Conservation (phyloP, 805 yeast genomes). For the Ogataea siamensis region DNA sequence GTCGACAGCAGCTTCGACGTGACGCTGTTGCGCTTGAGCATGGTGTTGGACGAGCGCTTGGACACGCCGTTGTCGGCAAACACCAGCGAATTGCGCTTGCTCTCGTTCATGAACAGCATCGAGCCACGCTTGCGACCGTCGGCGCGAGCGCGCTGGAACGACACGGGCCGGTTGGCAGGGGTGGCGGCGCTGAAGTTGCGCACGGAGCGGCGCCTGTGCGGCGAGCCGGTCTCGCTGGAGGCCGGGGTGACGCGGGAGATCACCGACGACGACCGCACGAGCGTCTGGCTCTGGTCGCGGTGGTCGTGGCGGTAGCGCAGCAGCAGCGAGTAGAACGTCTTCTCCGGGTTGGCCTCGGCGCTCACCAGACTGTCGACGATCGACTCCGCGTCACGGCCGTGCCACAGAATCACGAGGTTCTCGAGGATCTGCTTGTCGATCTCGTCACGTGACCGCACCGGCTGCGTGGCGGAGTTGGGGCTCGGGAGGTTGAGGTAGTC, state of each 20-base stretch:
- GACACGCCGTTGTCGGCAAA: slow-evolving; percentile 18
- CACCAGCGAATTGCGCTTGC: slow-evolving; percentile 31
- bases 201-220: slow-evolving; percentile 40
- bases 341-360: slow-evolving; percentile 34
- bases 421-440: slow-evolving; percentile 54
- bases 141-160: slow-evolving; percentile 30
- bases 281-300: slow-evolving; percentile 17
- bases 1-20: slow-evolving; percentile 69
- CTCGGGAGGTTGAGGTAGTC: slow-evolving; percentile 46
- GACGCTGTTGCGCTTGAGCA: slow-evolving; percentile 62
- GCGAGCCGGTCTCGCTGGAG: slow-evolving; percentile 26
- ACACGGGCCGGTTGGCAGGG: slow-evolving; percentile 46
- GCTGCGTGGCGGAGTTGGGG: slow-evolving; percentile 51
- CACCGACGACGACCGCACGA: slow-evolving; percentile 33
- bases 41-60: slow-evolving; percentile 23
- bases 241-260: slow-evolving; percentile 29
- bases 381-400: slow-evolving; percentile 44
- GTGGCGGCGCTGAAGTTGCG: slow-evolving; percentile 43
- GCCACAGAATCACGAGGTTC: slow-evolving; percentile 57
- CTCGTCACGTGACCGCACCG: slow-evolving; percentile 45
- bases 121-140: slow-evolving; percentile 14
- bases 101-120: no score
- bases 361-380: slow-evolving; percentile 31
- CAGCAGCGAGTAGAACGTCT: slow-evolving; percentile 38
- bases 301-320: slow-evolving; percentile 38